phyloP scores from a whole-genome alignment of 306 rosid species.

The Heteromeles arbutifolia region DNA sequence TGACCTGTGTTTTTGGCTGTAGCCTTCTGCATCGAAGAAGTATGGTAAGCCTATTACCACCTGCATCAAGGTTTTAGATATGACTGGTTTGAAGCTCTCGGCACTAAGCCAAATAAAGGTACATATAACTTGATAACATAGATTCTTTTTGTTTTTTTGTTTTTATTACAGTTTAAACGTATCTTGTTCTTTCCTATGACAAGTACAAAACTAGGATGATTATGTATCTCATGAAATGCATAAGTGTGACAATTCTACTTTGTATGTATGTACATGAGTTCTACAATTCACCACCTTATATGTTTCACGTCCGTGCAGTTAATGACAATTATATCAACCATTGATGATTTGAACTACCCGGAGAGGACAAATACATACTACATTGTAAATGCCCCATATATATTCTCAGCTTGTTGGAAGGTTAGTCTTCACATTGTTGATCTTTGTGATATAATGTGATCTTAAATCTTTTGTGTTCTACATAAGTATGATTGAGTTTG shows the following conservation, averaged over 20 bases:
- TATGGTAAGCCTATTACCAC: slow-evolving; percentile 67
- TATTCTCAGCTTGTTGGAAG: slow-evolving; percentile 98
- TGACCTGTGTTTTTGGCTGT: slow-evolving; percentile 22
- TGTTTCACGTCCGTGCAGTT: slow-evolving; percentile 50
- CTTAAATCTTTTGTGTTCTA: neutral
- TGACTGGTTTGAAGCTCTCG: slow-evolving; percentile 91
- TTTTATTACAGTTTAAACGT: neutral
- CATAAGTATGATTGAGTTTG: neutral
- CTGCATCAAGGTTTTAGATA: slow-evolving; percentile 84
- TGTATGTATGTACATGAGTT: neutral
- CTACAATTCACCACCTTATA: neutral
- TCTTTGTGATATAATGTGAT: slow-evolving; percentile 7
- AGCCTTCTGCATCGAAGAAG: slow-evolving; percentile 90
- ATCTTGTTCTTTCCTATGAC: neutral
- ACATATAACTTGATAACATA: neutral
- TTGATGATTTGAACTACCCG: slow-evolving; percentile 95
- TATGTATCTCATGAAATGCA: neutral
- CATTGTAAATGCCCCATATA: slow-evolving; percentile 76
- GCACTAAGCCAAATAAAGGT: slow-evolving; percentile 93
- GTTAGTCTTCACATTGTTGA: slow-evolving; percentile 32
- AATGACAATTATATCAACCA: slow-evolving; percentile 67
- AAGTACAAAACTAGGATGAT: neutral
- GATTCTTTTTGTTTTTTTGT: neutral
- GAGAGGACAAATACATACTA: slow-evolving; percentile 87
- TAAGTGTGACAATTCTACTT: neutral